These are phyloP conservation scores for Pichia kluyveri DNA, from an alignment of 805 yeast species.

Conservation along the genomic window DNA sequence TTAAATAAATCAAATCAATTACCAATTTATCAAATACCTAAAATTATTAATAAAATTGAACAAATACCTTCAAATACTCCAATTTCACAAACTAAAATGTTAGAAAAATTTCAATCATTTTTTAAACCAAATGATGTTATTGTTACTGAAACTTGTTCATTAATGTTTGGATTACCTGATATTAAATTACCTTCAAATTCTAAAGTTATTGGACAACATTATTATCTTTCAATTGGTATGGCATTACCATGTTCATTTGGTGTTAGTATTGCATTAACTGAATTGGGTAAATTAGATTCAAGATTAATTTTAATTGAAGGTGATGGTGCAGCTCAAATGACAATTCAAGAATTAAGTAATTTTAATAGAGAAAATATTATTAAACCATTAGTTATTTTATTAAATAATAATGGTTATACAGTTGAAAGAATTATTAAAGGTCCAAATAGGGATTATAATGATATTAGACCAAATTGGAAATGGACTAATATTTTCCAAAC, in stretches of 20 bases:
- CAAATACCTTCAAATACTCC: slow-evolving; percentile 22
- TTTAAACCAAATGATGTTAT: slow-evolving; percentile 53
- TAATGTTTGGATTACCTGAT: slow-evolving; percentile 70
- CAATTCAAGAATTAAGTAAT: slow-evolving; percentile 58
- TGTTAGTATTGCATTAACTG: slow-evolving; percentile 63
- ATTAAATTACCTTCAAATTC: slow-evolving; percentile 48
- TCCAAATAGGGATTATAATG: slow-evolving; percentile 67
- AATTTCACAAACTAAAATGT: slow-evolving; percentile 40
- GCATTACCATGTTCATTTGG: slow-evolving; percentile 86
- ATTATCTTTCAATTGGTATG: slow-evolving; percentile 81
- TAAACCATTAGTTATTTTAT: slow-evolving; percentile 59
- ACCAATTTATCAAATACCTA: slow-evolving; percentile 9
- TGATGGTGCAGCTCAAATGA: slow-evolving; percentile 94
- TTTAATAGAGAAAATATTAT: slow-evolving; percentile 41
- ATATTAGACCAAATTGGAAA: slow-evolving; percentile 72
- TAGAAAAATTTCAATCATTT: slow-evolving; percentile 28
- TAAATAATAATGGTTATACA: slow-evolving; percentile 85
- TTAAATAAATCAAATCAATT: slow-evolving; percentile 15
- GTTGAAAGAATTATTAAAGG: slow-evolving; percentile 85
- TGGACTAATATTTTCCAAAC: slow-evolving; percentile 63
- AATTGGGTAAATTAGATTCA: slow-evolving; percentile 28
- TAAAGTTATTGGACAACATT: slow-evolving; percentile 54
- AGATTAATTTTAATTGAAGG: slow-evolving; percentile 75
- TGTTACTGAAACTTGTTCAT: slow-evolving; percentile 78
- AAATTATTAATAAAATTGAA: slow-evolving; percentile 10